Evolutionary conservation across 2,329 filamentous ascomycete species (phyloP).

Genomic region (Zymoseptoria crescenta): DNA sequence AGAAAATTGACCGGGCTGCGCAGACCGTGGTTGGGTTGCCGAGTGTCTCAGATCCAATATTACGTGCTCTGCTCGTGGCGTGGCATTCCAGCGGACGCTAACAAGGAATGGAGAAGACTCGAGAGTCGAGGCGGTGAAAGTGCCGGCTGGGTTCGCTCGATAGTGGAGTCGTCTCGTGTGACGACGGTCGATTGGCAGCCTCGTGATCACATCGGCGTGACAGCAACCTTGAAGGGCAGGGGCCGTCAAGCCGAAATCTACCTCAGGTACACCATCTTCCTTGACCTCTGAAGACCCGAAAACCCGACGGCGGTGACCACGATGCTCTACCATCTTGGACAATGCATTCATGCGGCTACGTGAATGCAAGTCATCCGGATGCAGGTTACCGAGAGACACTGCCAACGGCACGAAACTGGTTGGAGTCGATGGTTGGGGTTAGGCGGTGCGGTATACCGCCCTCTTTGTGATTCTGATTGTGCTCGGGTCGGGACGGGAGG

Average conservation of each 20-base stretch:
- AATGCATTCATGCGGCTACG: conserved; percentile 16
- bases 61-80: conserved; percentile 11
- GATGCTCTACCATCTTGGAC: conserved; percentile 4
- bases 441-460: not conserved
- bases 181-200: conserved; percentile 6
- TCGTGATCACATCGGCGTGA: conserved; percentile 3
- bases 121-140: conserved; percentile 12
- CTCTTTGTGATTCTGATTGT: not conserved
- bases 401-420: not conserved
- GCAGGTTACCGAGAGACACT: not conserved
- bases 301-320: not conserved
- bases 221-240: conserved; percentile 1
- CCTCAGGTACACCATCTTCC: no score
- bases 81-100: conserved; percentile 12
- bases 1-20: not conserved
- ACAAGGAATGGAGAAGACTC: conserved; percentile 15
- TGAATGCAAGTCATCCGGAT: conserved; percentile 21
- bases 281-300: no score
- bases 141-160: conserved; percentile 19
- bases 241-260: not conserved
- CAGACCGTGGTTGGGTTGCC: not conserved
- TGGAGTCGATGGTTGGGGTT: not conserved
- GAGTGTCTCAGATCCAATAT: not conserved
- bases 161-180: conserved; percentile 14
- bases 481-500: no score